Percentiles rank a stretch among this genome's conserved stretches.
phyloP scores from a whole-genome alignment of 2,329 filamentous ascomycete species.

The Arthrobotrys conoides region DNA sequence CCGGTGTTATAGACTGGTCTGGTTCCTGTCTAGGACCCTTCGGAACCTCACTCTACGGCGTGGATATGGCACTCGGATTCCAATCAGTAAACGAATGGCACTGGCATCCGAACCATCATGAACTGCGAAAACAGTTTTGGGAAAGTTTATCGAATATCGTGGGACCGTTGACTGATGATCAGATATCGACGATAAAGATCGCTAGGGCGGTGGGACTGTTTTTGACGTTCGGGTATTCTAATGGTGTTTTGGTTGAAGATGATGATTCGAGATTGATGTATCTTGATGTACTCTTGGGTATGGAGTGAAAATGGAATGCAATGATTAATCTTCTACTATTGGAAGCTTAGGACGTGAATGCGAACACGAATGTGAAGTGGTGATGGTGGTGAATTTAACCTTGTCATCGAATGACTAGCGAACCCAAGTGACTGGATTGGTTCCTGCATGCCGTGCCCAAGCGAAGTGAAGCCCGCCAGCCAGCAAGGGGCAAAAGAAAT shows the following conservation, averaged over 20 bases:
- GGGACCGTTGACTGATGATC: background rate
- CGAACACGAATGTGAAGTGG: no score
- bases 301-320: constrained; percentile 5
- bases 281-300: constrained; percentile 4
- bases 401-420: background rate
- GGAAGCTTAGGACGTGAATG: no score
- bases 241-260: constrained; percentile 14
- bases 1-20: constrained; percentile 5
- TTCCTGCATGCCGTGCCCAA: constrained; percentile 48
- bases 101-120: constrained; percentile 1
- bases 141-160: background rate
- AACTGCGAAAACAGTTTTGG: constrained; percentile 5
- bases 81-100: constrained; percentile 9
- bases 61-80: background rate
- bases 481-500: constrained; percentile 50
- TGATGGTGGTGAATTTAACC: background rate
- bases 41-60: background rate
- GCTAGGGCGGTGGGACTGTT: constrained; percentile 4
- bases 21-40: background rate
- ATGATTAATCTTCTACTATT: no score
- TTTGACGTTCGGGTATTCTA: constrained; percentile 12
- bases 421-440: constrained; percentile 40
- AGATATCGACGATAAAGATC: constrained; percentile 4
- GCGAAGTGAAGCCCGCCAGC: constrained; percentile 19
- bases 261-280: constrained; percentile 1